phyloP scores from a whole-genome alignment of 2,329 filamentous ascomycete species.

The Tolypocladium guangdongense region DNA sequence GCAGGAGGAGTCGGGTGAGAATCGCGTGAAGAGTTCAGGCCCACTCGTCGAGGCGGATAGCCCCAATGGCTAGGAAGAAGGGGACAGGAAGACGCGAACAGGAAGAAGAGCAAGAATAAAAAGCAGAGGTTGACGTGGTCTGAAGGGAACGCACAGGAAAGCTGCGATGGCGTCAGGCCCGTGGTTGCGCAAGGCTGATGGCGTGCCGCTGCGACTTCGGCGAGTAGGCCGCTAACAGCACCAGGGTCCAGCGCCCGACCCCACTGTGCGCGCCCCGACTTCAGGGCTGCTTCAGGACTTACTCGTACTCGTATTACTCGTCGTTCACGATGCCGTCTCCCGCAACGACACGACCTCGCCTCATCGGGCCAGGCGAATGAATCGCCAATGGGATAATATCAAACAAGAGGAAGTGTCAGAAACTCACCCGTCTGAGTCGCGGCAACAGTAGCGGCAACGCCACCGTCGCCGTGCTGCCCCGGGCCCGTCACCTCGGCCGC shows the following conservation, averaged over 20 bases:
- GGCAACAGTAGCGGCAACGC: neutral
- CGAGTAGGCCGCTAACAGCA: neutral
- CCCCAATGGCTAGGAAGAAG: neutral
- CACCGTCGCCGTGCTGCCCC: neutral
- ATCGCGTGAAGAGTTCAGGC: neutral
- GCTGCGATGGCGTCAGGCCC: conserved; percentile 7
- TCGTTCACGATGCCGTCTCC: too few species aligned
- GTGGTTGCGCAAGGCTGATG: neutral
- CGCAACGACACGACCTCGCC: neutral
- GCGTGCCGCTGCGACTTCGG: conserved; percentile 2
- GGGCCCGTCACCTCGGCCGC: neutral
- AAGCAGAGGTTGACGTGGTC: neutral
- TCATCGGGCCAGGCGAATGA: neutral
- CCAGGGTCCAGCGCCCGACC: neutral
- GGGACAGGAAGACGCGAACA: neutral
- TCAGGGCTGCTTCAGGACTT: too few species aligned
- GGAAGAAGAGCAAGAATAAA: too few species aligned
- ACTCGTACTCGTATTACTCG: too few species aligned
- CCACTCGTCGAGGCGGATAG: neutral
- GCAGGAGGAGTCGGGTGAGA: too few species aligned
- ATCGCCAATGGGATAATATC: neutral
- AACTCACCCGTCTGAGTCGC: neutral
- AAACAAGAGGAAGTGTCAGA: neutral
- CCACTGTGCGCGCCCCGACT: neutral
- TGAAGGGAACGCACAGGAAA: neutral